A percentile compares a stretch with the other conserved stretches of the same genome.
Evolutionary conservation across 2,329 filamentous ascomycete genomes (phyloP).

Genomic region (Furcasterigmium furcatum): DNA sequence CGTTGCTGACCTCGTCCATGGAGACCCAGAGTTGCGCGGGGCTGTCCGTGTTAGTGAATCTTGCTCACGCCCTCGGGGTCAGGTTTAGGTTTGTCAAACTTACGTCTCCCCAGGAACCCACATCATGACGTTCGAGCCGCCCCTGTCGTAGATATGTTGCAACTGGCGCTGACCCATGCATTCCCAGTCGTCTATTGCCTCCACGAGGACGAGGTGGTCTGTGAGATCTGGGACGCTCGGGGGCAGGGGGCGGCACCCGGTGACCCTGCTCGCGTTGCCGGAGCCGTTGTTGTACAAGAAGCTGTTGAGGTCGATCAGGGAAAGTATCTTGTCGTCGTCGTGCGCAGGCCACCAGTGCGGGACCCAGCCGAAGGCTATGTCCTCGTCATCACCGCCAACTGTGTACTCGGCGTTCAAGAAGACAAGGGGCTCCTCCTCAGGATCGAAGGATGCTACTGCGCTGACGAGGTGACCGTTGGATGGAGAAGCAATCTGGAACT

Average conservation of each 20-base stretch:
- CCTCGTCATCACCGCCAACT: background rate
- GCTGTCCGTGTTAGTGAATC: background rate
- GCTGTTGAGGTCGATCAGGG: background rate
- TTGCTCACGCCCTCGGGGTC: too few relatives aligned
- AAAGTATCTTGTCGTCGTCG: background rate
- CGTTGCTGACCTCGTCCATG: background rate
- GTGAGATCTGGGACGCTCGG: conserved; percentile 35
- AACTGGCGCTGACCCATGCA: too few relatives aligned
- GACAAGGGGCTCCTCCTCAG: background rate
- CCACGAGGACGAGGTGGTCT: conserved; percentile 34
- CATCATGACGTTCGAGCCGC: conserved; percentile 30
- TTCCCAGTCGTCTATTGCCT: conserved; percentile 19
- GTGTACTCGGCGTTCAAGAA: background rate
- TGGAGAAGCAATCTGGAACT: conserved; percentile 17
- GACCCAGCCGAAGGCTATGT: background rate
- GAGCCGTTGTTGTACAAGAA: background rate
- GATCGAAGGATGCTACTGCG: background rate
- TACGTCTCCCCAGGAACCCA: conserved; percentile 16
- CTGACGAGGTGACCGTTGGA: conserved; percentile 13
- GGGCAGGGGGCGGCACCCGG: conserved; percentile 13
- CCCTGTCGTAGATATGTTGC: conserved; percentile 33
- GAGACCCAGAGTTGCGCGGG: background rate
- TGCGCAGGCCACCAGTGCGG: background rate
- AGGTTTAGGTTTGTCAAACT: background rate
- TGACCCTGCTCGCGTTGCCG: background rate